Base-by-base conservation (phyloP, 495 filamentous ascomycete species). In the Podospora didyma region DNA sequence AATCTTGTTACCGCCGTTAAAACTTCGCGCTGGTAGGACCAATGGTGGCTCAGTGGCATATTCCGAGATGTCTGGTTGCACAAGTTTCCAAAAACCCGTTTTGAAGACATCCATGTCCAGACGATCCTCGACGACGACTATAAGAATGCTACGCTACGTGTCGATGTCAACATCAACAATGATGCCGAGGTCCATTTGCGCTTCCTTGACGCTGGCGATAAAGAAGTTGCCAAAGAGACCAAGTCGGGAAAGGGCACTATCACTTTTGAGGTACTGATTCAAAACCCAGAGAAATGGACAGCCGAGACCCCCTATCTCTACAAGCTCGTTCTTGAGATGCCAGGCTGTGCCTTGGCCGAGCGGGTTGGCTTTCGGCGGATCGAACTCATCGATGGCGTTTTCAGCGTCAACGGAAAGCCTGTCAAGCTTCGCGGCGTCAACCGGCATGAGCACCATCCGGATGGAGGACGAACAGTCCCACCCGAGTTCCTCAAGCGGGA, bases 51-150 rank as follows among this genome's bases (percentile, higher is more conserved):
- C 6, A 77, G 72, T 55, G 86, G 86, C 9, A 89, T 89, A 49
- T 90, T 89, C 62, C 75, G 87, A 46, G 84, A 89, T 54, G 86
- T 90, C 10, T 81, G 72, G 59, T 70, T 90, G 34, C 71, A 88
- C 57, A 80, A 79, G 1, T 88, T 89, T 55, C 82, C 85, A 16
- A 66, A 72, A 19, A 62, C 62, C 9, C 75, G 76, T 37, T 76
- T 89, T 48, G 75, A 87, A 58, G 85, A 90, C 49, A 72, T 86
- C 55, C 73, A 79, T 31, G 65, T 85, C 37, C 67, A 77, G 45
- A 85, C 86, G 0, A 41, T 73, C 16, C 73, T 89, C 3, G 80
- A 87, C 54, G 62, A 75, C 5, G 62, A 78, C 20, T 88, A 86
- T 63, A 54, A 65, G 26, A 66, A 86, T 63, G 86, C 82, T 1